Conservation (phyloP, 108 stramenopile species). For the Skeletonema menzelii region DNA sequence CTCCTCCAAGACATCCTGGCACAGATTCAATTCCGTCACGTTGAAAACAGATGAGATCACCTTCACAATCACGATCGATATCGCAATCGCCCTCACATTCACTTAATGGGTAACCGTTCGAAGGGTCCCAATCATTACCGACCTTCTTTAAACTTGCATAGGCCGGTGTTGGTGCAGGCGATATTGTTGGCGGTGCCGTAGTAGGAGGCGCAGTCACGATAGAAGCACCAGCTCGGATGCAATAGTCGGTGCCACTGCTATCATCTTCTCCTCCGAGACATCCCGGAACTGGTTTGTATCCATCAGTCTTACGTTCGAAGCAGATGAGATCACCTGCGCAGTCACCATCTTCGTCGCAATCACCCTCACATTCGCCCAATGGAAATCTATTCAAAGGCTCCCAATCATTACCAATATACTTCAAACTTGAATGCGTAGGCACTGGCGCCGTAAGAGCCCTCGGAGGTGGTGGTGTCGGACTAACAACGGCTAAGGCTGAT, state of each 20-base stretch:
- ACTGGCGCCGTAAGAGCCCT: background rate
- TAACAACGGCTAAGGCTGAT: too few relatives aligned
- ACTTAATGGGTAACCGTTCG: too few relatives aligned
- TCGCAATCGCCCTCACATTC: background rate
- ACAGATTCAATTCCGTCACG: background rate
- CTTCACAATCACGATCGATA: constrained; percentile 7
- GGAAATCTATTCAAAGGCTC: background rate
- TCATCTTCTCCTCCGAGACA: background rate
- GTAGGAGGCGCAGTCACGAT: background rate
- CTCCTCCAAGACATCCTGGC: background rate
- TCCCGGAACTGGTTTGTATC: background rate
- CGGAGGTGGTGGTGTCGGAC: too few relatives aligned
- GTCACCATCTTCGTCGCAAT: background rate
- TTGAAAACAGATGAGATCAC: constrained; percentile 15
- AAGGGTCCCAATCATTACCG: too few relatives aligned
- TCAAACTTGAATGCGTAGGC: background rate
- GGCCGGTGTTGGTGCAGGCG: background rate
- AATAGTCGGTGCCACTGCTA: background rate
- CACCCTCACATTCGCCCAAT: background rate
- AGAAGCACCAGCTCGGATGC: background rate
- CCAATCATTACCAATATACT: background rate
- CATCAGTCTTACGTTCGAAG: constrained; percentile 8
- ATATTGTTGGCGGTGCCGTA: background rate
- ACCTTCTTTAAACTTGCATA: too few relatives aligned
- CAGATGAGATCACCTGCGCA: constrained; percentile 13